Evolutionary conservation across 148 eudicot genomes (phyloP).

Genomic region (Chenopodium formosanum): DNA sequence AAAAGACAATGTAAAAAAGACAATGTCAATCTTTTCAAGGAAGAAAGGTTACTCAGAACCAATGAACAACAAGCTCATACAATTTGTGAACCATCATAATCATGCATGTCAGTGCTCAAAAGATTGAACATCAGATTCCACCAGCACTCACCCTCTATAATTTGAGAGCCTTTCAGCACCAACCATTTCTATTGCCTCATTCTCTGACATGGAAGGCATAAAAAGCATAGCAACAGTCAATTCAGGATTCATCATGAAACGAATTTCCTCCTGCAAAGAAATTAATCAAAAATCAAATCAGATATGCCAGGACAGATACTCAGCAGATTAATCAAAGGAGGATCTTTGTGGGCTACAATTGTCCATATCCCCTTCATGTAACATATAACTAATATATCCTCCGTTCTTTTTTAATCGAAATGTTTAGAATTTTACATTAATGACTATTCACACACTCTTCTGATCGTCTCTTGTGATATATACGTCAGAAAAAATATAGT

Average conservation of each 20-base stretch:
- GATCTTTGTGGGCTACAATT: too few species aligned
- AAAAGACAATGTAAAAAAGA: too few species aligned
- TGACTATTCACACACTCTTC: too few species aligned
- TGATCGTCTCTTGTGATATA: too few species aligned
- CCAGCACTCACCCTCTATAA: constrained; percentile 57
- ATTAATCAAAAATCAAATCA: background rate
- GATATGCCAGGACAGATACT: background rate
- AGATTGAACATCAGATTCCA: background rate
- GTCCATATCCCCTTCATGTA: too few species aligned
- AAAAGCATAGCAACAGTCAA: constrained; percentile 79
- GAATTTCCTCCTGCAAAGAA: constrained; percentile 68
- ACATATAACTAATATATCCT: too few species aligned
- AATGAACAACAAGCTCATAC: too few species aligned
- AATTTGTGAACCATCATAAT: background rate
- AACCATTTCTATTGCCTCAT: constrained; percentile 80
- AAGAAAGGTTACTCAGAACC: too few species aligned
- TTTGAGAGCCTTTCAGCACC: constrained; percentile 73
- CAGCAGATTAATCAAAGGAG: background rate
- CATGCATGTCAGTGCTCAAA: background rate
- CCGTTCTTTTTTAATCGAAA: too few species aligned
- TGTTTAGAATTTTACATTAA: too few species aligned
- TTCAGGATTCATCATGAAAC: constrained; percentile 84
- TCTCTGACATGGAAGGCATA: constrained; percentile 77
- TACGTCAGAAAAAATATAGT: too few species aligned
- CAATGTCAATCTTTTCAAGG: too few species aligned